Evolutionary conservation across 2,329 filamentous ascomycete species (phyloP), one percentile per base, ranked within the genome.

Genomic region (Lojkania enalia): DNA sequence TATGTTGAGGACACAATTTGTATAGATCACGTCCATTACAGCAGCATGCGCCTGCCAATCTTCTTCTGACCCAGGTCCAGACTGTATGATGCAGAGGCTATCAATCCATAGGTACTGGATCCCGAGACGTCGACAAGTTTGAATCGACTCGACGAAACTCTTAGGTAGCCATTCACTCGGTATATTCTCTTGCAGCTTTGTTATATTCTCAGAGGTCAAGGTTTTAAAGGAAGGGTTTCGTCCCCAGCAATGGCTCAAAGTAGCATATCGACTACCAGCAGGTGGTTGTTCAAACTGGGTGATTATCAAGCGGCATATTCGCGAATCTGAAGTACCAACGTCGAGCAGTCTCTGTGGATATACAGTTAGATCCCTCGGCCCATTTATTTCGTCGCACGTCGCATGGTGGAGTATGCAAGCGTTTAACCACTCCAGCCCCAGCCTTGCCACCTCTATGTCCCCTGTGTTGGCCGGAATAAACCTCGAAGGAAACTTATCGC

Each of bases 21-120:
- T 27, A 19, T 42, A 49, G 11, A 51, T 35, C 1, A 3, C 2
- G 3, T 5, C 3, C 49, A 51, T 49, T 4, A 18, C 13, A 5
- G 20, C 23, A 13, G 35, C 29, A 15, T 51, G 49, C 2, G 20
- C 3, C n/a, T 4, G n/a, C 49, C 49, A 44, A 23, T 49, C 46
- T 2, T 30, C 29, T 4, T 29, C 3, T 14, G 27, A 39, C 4
- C 36, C 42, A 1, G 20, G 20, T 2, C 49, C 49, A 5, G 42
- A 33, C 23, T 49, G 49, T n/a, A 41, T 16, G 14, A 51, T 51
- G 35, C 46, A 49, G 7, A 49, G 33, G n/a, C 35, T 42, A 27
- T 49, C 45, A n/a, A 49, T 49, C 45, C 42, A 45, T 3, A 51
- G n/a, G 18, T 45, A 48, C 1, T 13, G 20, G 4, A 48, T 37